Base-by-base conservation (phyloP, 2,329 filamentous ascomycete species). In the Domatiomyces catenatus region DNA sequence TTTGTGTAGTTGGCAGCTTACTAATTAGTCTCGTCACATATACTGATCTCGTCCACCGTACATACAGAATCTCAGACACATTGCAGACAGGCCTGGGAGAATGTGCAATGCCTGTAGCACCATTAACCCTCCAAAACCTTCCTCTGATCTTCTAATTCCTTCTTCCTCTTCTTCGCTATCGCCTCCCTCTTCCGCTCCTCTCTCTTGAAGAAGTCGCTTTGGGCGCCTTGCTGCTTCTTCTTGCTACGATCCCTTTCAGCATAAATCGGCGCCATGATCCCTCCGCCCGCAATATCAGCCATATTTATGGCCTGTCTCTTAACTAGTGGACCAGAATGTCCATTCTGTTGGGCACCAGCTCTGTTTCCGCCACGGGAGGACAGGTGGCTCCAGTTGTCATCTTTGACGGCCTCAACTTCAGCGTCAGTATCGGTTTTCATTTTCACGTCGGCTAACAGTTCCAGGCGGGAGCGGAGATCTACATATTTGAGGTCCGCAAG, bases 371-470 rank as follows among this genome's bases (percentile, higher is more conserved):
- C 67, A 17, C 65, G 70, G 64, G 60, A 71, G 60, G 64, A 75
- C 62, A 73, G 74, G 50, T 72, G 75, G 50, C 75, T 74, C 63
- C 84, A 85, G 61, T 85, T 81, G 54, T 59, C 54, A 19, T 83
- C 82, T 8, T 72, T 71, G 54, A 84, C 79, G 55, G 82, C 77
- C 59, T 90, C 86, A 20, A 83, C 77, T 24, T 82, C 83, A 2
- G 75, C 77, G 19, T 78, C 82, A 2, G 79, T 79, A 59, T 93
- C 88, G 49, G 88, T 87, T 60, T 94, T 86, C 6, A 96, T 76
- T 57, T 95, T 78, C 2, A 96, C 87, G 60, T 93, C 86, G 58
- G 89, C 83, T 1, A 98, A 75, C 22, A 96, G 75, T 65, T 94
- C 88, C 46, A 87, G 82, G 3, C 88, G 81, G 61, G 94, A 88